Conservation (phyloP, 805 yeast genomes). For the Saccharomycopsis javanensis region DNA sequence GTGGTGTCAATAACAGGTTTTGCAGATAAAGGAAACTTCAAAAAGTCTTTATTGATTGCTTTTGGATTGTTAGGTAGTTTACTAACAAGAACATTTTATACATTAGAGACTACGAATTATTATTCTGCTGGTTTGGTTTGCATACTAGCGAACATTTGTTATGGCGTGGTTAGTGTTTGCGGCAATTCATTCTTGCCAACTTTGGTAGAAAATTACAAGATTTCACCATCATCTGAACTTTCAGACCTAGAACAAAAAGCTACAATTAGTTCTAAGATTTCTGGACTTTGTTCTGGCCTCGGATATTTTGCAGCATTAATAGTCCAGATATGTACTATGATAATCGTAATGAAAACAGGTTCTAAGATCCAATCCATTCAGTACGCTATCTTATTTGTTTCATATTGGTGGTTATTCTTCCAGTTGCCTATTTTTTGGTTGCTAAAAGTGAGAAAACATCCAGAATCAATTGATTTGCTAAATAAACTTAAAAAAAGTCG, state of each 20-base stretch:
- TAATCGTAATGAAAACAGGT: conserved; percentile 34
- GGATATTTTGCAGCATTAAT: conserved; percentile 64
- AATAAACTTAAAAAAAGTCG: conserved; percentile 15
- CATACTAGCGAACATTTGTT: conserved; percentile 54
- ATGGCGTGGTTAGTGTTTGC: conserved; percentile 72
- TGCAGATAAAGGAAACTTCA: conserved; percentile 52
- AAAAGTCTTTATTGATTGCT: conserved; percentile 43
- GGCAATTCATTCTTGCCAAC: conserved; percentile 67
- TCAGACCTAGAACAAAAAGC: conserved; percentile 23
- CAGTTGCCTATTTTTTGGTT: conserved; percentile 49
- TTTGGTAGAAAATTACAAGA: conserved; percentile 37
- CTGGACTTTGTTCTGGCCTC: conserved; percentile 61
- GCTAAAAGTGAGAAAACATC: conserved; percentile 36
- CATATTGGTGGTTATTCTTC: conserved; percentile 70
- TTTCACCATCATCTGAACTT: background rate
- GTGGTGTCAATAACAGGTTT: conserved; percentile 70
- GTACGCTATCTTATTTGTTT: conserved; percentile 52
- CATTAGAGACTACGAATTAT: conserved; percentile 24
- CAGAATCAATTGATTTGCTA: conserved; percentile 23
- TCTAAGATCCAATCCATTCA: conserved; percentile 38
- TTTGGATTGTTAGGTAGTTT: conserved; percentile 55
- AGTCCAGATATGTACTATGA: conserved; percentile 54
- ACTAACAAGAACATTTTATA: conserved; percentile 38
- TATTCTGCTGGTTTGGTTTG: conserved; percentile 38
- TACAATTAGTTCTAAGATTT: conserved; percentile 38